These are phyloP conservation scores for Solanum appendiculatum DNA, from an alignment of 257 asterid genomes.

Conservation along the genomic window DNA sequence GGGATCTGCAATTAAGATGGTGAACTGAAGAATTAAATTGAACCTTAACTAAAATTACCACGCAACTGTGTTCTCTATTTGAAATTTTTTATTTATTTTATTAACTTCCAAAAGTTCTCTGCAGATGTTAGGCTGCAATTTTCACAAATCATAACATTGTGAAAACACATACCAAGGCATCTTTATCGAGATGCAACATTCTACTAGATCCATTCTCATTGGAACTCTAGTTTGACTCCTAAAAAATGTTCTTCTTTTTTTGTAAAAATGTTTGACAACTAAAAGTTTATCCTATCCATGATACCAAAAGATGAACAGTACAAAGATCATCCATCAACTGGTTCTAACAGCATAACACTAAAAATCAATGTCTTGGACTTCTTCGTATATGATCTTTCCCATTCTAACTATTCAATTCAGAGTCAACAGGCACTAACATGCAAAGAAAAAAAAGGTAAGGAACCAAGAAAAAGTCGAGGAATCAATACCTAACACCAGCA, in stretches of 20 bases:
- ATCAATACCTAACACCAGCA: conserved; percentile 71
- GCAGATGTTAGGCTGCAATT: background rate
- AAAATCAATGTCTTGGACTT: background rate
- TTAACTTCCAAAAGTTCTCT: background rate
- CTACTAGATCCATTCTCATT: background rate
- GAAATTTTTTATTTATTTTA: background rate
- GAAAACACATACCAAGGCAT: background rate
- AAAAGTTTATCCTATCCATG: background rate
- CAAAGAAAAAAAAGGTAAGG: background rate
- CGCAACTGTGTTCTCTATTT: background rate
- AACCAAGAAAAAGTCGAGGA: background rate
- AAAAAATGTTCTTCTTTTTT: background rate
- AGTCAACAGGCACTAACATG: background rate
- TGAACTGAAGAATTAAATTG: background rate
- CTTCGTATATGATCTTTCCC: background rate
- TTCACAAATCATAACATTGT: background rate
- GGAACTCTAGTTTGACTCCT: background rate
- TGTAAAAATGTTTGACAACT: background rate
- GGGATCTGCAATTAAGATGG: background rate
- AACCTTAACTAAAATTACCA: background rate
- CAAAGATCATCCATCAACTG: background rate
- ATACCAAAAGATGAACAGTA: background rate
- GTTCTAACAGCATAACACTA: background rate
- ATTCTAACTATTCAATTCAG: background rate
- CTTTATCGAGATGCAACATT: background rate